phyloP scores from a whole-genome alignment of 2,329 filamentous ascomycete genomes.

The Hypoxylon sp. region DNA sequence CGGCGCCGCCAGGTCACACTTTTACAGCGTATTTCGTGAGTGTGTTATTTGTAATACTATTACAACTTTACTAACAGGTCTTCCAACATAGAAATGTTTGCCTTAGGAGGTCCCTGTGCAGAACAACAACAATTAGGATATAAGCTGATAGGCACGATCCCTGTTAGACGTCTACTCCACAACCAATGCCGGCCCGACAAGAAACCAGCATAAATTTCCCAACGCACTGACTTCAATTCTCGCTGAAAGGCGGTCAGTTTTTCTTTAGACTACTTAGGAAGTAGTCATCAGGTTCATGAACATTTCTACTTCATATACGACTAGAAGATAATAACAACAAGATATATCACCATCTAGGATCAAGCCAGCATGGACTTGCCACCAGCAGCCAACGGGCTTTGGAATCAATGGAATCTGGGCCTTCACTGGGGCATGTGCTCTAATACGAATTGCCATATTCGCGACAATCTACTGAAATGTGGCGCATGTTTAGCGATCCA shows the following conservation, averaged over 20 bases:
- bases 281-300: background rate
- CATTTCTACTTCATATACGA: background rate
- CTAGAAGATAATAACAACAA: background rate
- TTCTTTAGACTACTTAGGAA: background rate
- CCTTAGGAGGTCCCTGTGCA: no score
- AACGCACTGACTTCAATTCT: background rate
- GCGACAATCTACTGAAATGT: slow-evolving; percentile 39
- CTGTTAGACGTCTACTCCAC: background rate
- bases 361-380: slow-evolving; percentile 24
- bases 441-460: slow-evolving; percentile 20
- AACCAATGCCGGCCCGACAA: background rate
- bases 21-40: no score
- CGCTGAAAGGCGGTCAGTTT: background rate
- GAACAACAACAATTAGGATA: background rate
- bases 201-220: background rate
- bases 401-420: slow-evolving; percentile 39
- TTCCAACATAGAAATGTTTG: no score
- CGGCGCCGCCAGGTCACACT: no score
- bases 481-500: slow-evolving; percentile 35
- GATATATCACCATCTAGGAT: background rate
- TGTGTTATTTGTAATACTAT: no score
- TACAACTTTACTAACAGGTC: no score
- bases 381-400: slow-evolving; percentile 18
- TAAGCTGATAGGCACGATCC: slow-evolving; percentile 1
- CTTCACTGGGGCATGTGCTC: slow-evolving; percentile 37